Evolutionary conservation across 441 rosid genomes (phyloP).

Genomic region (Bruguiera hainesii): DNA sequence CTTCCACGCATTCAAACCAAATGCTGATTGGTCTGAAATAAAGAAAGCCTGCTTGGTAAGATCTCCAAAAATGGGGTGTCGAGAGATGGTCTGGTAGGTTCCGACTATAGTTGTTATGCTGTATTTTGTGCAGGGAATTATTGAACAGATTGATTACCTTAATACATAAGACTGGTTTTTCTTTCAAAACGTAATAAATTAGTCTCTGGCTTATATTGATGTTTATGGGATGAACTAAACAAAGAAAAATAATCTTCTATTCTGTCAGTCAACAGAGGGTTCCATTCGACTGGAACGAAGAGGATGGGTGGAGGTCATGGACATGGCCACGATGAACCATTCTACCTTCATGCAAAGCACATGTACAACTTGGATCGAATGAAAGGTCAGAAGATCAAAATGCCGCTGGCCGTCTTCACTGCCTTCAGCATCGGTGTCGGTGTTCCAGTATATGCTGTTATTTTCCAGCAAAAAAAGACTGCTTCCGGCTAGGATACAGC

Average conservation of each 20-base stretch:
- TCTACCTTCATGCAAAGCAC: slow-evolving; percentile 83
- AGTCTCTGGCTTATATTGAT: not conserved
- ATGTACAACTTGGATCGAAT: slow-evolving; percentile 98
- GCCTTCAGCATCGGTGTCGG: slow-evolving; percentile 82
- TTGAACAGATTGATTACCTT: too few species aligned
- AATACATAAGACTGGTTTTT: not conserved
- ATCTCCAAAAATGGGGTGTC: too few species aligned
- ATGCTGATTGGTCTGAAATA: too few species aligned
- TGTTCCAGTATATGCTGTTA: slow-evolving; percentile 79
- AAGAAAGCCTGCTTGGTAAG: too few species aligned
- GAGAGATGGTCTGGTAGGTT: too few species aligned
- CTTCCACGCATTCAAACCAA: too few species aligned
- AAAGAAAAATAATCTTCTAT: not conserved
- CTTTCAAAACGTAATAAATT: not conserved
- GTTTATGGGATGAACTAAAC: slow-evolving; percentile 1
- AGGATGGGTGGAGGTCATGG: slow-evolving; percentile 68
- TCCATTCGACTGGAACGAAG: slow-evolving; percentile 86
- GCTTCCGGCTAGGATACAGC: slow-evolving; percentile 46
- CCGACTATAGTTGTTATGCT: too few species aligned
- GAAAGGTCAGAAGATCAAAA: slow-evolving; percentile 73
- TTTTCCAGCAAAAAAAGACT: slow-evolving; percentile 93
- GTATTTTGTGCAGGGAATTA: too few species aligned
- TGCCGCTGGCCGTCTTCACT: slow-evolving; percentile 72
- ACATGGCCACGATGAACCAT: slow-evolving; percentile 70
- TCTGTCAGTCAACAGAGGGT: slow-evolving; percentile 55